A percentile compares a stretch with the other conserved stretches of the same genome.
These are phyloP conservation scores for Irineochytrium annulatum DNA, from an alignment of 192 early-diverging fungal species.

Conservation along the genomic window DNA sequence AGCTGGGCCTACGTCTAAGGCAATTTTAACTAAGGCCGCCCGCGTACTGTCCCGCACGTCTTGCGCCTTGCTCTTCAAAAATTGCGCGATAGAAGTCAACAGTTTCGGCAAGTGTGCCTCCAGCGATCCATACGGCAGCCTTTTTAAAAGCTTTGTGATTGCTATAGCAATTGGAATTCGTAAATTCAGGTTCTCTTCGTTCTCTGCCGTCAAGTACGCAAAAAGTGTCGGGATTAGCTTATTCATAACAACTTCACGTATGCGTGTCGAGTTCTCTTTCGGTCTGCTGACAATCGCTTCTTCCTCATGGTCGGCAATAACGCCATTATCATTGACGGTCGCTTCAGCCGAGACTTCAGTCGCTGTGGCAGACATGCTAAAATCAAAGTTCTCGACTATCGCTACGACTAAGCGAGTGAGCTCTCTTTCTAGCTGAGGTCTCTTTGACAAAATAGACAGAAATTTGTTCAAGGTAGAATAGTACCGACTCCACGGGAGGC, in stretches of 20 bases:
- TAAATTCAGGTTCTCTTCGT: slow-evolving; percentile 68
- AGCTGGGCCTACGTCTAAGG: slow-evolving; percentile 70
- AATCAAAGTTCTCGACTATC: slow-evolving; percentile 89
- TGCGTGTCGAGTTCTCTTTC: slow-evolving; percentile 25
- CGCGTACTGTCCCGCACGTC: slow-evolving; percentile 80
- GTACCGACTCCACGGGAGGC: slow-evolving; percentile 84
- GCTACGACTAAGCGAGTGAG: slow-evolving; percentile 75
- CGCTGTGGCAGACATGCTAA: slow-evolving; percentile 56
- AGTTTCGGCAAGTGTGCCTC: slow-evolving; percentile 81
- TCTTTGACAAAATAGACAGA: slow-evolving; percentile 58
- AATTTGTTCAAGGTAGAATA: slow-evolving; percentile 71
- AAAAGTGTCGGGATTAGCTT: slow-evolving; percentile 83
- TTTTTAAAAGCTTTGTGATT: slow-evolving; percentile 76
- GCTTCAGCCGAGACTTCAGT: slow-evolving; percentile 3
- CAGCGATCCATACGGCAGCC: slow-evolving; percentile 71
- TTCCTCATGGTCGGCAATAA: slow-evolving; percentile 25
- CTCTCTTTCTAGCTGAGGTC: slow-evolving; percentile 73
- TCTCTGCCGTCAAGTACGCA: slow-evolving; percentile 59
- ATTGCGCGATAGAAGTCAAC: slow-evolving; percentile 81
- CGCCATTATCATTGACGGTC: not conserved
- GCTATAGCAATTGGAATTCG: slow-evolving; percentile 86
- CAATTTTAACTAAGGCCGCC: slow-evolving; percentile 83
- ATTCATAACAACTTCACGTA: slow-evolving; percentile 72
- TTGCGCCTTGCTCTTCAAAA: slow-evolving; percentile 74
- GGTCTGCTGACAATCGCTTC: slow-evolving; percentile 26